phyloP scores from a whole-genome alignment of 2,329 filamentous ascomycete genomes.

The Fusarium oxysporum region DNA sequence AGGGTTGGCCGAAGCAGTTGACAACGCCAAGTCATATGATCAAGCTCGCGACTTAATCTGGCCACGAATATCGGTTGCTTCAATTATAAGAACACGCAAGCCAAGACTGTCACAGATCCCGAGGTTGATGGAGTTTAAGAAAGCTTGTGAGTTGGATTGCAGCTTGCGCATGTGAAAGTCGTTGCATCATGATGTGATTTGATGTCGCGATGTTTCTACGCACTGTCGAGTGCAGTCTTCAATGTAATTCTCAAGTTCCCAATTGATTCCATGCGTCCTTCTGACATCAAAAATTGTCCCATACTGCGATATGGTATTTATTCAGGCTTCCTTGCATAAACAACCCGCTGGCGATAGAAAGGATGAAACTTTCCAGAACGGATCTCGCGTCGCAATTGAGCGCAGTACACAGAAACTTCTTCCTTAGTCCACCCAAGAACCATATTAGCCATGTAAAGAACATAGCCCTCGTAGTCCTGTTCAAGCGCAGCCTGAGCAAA shows the following conservation, averaged over 20 bases:
- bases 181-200: not conserved
- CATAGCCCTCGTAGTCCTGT: conserved; percentile 52
- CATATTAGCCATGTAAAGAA: conserved; percentile 49
- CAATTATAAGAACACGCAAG: not conserved
- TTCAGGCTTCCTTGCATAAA: conserved; percentile 42
- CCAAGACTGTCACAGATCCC: conserved; percentile 5
- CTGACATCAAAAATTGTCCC: not conserved
- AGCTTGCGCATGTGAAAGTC: not conserved
- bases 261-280: fast-evolving
- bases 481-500: conserved; percentile 50
- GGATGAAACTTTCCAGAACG: conserved; percentile 45
- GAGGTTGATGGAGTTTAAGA: not conserved
- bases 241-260: not conserved
- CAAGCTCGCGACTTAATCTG: not conserved
- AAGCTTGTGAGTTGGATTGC: not conserved
- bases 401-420: conserved; percentile 51
- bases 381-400: conserved; percentile 50
- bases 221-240: no score
- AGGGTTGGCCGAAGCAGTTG: conserved; percentile 1
- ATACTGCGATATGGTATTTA: not conserved
- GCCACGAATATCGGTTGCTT: not conserved
- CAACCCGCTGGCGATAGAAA: conserved; percentile 47
- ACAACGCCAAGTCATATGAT: not conserved
- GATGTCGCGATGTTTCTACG: not conserved
- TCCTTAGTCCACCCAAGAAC: conserved; percentile 52